These are phyloP conservation scores for Phytophthora agathidicida DNA, from an alignment of 352 stramenopile species.

Conservation along the genomic window DNA sequence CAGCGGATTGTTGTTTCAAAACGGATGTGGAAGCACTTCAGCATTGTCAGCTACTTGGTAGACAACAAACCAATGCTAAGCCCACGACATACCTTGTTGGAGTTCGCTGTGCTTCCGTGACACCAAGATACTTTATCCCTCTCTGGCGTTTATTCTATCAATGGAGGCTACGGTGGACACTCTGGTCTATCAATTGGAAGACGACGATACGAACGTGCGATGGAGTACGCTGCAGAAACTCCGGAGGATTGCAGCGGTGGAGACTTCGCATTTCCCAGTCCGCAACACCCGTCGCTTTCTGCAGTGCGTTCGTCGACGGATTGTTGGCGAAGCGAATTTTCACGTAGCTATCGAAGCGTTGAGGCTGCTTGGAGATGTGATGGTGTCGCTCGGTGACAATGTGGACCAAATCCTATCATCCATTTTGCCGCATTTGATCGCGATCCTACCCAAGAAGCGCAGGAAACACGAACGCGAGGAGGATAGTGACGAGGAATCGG, in stretches of 20 bases:
- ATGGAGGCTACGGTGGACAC: constrained; percentile 73
- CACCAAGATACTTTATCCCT: constrained; percentile 3
- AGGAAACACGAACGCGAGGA: constrained; percentile 17
- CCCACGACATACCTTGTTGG: constrained; percentile 5
- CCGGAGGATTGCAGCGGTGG: constrained; percentile 67
- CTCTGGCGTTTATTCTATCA: constrained; percentile 2
- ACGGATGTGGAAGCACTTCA: constrained; percentile 21
- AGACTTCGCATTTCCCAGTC: constrained; percentile 68
- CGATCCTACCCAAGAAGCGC: constrained; percentile 36
- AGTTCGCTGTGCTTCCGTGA: constrained; percentile 23
- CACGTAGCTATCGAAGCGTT: constrained; percentile 58
- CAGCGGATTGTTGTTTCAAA: constrained; percentile 28
- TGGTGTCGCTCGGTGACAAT: constrained; percentile 64
- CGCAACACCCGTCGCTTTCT: constrained; percentile 77
- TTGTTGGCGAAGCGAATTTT: constrained; percentile 45
- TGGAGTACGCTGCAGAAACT: constrained; percentile 66
- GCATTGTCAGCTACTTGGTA: constrained; percentile 9
- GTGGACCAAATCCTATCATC: constrained; percentile 73
- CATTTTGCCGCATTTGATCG: constrained; percentile 72
- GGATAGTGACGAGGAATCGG: constrained; percentile 13
- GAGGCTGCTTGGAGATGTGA: constrained; percentile 65
- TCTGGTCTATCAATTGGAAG: constrained; percentile 82
- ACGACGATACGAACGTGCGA: constrained; percentile 62
- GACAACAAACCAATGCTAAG: constrained; percentile 24
- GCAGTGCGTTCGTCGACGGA: constrained; percentile 66